These are phyloP conservation scores for Ceratocystis cacaofunesta DNA, from an alignment of 2,329 filamentous ascomycete genomes.

Conservation along the genomic window DNA sequence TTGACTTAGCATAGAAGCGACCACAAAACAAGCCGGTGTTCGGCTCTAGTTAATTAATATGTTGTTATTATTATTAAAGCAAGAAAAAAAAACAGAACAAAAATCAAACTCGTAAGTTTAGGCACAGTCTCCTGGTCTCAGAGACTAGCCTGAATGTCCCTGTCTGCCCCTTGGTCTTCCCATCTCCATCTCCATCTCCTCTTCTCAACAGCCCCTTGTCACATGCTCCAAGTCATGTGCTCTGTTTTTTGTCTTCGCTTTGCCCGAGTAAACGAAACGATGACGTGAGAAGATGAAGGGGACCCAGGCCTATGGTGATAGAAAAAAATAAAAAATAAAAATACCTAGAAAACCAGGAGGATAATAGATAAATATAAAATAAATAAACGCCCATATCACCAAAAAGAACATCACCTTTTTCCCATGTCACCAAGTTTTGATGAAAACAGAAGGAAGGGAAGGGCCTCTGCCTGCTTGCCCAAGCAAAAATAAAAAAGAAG, in stretches of 20 bases:
- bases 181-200: too few relatives aligned
- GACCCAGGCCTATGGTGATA: background rate
- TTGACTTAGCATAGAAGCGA: background rate
- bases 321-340: background rate
- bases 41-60: too few relatives aligned
- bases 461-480: too few relatives aligned
- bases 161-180: too few relatives aligned
- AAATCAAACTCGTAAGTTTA: too few relatives aligned
- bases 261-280: background rate
- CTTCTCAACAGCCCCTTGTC: background rate
- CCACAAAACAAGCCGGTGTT: background rate
- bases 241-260: background rate
- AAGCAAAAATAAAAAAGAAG: background rate
- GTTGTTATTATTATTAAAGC: too few relatives aligned
- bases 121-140: too few relatives aligned
- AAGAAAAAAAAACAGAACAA: background rate
- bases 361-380: background rate
- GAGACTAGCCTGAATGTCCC: too few relatives aligned
- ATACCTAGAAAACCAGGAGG: background rate
- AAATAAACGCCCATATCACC: background rate
- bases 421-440: background rate
- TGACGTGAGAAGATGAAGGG: background rate
- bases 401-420: background rate
- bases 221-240: slow-evolving; percentile 1
- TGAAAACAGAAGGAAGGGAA: background rate